Base-by-base conservation (phyloP, 1,284 basidiomycete genomes). In the Rhodofomes roseus region DNA sequence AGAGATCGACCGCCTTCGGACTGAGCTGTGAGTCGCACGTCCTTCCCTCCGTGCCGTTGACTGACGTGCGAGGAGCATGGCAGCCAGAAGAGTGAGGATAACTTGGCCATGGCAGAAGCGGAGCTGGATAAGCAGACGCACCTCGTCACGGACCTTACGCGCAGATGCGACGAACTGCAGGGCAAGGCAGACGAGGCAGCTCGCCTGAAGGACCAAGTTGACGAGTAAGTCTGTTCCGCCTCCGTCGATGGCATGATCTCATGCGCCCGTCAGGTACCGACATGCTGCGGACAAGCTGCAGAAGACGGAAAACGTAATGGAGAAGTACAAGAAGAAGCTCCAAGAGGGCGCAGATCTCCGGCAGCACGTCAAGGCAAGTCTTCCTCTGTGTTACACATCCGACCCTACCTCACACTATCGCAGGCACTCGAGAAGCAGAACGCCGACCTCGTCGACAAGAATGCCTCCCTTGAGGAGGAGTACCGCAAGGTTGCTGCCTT, bases 301-400 rank as follows among this genome's bases (percentile, higher is more conserved):
- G 69, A 98, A 96, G 79, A 92, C 89, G 6, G 96, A 98, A 73
- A 96, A 96, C 68, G 95, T 96, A 36, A 94, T 98, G 82, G 95
- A 98, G 74, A 99, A 98, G 74, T 97, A 98, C 77, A 96, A 96
- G 80, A 96, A 95, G 82, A 98, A 98, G 76, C 82, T 98, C 4
- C 96, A 98, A 68, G 96, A 98, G 71, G 87, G 90, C 4, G 93
- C 92, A 2, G 93, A 96, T 66, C 80, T 96, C 41, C 86, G 93
- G 25, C 85, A 94, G 62, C 87, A 90, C 66, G 82, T 97, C 69
- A 94, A 94, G 77, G 93, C 92, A 64, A 40, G 77, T 20, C 25
- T 4, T 52, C 11, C 43, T 25, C 57, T 60, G 36, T 55, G 57
- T 37, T 40, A 50, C 55, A 54, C 39, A 40, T 54, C 37, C 27